Percentiles rank a stretch among this genome's conserved stretches.
Conservation (phyloP, 805 yeast genomes). For the Ascoidea rubescens region DNA sequence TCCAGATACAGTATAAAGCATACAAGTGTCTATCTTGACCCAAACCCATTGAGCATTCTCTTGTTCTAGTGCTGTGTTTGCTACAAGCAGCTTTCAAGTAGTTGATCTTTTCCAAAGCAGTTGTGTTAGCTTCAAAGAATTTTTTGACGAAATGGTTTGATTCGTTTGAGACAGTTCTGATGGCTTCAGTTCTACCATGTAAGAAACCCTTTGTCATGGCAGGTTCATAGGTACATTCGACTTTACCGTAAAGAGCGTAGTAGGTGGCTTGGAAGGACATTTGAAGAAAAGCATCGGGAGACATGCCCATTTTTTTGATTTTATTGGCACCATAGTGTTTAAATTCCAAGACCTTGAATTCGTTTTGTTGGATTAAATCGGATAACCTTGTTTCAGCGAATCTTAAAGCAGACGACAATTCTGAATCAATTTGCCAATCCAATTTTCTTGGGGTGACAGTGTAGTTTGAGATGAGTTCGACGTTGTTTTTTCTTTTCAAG, state of each 20-base stretch:
- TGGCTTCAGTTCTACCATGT: slow-evolving; percentile 90
- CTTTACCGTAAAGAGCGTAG: slow-evolving; percentile 83
- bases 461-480: slow-evolving; percentile 28
- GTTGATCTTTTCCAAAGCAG: slow-evolving; percentile 40
- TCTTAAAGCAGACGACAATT: slow-evolving; percentile 63
- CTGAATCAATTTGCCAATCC: slow-evolving; percentile 77
- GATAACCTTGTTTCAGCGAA: slow-evolving; percentile 85
- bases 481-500: slow-evolving; percentile 39
- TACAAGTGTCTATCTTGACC: slow-evolving; percentile 91
- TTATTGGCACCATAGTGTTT: slow-evolving; percentile 53
- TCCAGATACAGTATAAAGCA: slow-evolving; percentile 83
- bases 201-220: slow-evolving; percentile 85
- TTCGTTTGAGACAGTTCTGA: slow-evolving; percentile 70
- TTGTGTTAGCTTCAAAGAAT: slow-evolving; percentile 55
- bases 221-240: slow-evolving; percentile 90
- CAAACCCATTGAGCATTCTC: slow-evolving; percentile 54
- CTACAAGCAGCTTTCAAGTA: slow-evolving; percentile 55
- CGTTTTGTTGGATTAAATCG: slow-evolving; percentile 81
- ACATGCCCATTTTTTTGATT: slow-evolving; percentile 73
- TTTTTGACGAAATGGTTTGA: slow-evolving; percentile 74
- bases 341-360: slow-evolving; percentile 70
- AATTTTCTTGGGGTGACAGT: slow-evolving; percentile 71
- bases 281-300: slow-evolving; percentile 91
- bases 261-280: slow-evolving; percentile 91
- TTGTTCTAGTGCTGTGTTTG: slow-evolving; percentile 55